Base-by-base conservation (phyloP, 208 protist genomes). In the Crithidia sp. region DNA sequence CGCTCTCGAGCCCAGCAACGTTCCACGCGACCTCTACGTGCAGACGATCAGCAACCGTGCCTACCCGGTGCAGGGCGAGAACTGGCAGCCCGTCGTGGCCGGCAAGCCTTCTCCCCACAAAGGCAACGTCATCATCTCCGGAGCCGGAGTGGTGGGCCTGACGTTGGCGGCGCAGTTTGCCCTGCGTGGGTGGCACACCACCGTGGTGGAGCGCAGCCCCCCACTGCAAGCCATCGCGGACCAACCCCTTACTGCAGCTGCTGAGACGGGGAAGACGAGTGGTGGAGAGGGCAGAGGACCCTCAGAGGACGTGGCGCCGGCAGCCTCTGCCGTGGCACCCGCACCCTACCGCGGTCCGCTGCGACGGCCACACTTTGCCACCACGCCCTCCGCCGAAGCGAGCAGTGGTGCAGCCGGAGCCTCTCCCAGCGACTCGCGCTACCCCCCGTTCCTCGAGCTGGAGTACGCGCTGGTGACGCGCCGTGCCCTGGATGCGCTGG, bases 1-100 rank as follows among this genome's bases (percentile, higher is more conserved):
- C 14, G 75, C 69, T 13, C 74, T 97, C 37, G 86, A 97, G 44
- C 43, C 81, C 2, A 82, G 78, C 61, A 67, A 69, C 5, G 66
- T 91, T 12, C 93, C 93, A 0, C 74, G 58, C 36, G 90, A 94
- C 62, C 81, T 94, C 16, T 82, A 95, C 76, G 53, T 89, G n/a
- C 82, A 84, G 54, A 70, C 89, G n/a, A 94, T 97, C 67, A 97
- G 90, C 77, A 93, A 95, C 77, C 82, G 89, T 9, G 93, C 93
- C 39, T 97, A 97, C 81, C 93, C 93, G 1, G 76, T 84, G 5
- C 79, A 78, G 37, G 87, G 84, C 5, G 87, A 92, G 65, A 81
- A 93, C 76, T 97, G 90, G 89, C 89, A 95, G 72, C 93, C 87
- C 36, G 87, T 90, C 36, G 81, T 94, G 10, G 83, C 78, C 0